Conservation (phyloP, 2,329 filamentous ascomycete genomes). For the Aureobasidium sp. region DNA sequence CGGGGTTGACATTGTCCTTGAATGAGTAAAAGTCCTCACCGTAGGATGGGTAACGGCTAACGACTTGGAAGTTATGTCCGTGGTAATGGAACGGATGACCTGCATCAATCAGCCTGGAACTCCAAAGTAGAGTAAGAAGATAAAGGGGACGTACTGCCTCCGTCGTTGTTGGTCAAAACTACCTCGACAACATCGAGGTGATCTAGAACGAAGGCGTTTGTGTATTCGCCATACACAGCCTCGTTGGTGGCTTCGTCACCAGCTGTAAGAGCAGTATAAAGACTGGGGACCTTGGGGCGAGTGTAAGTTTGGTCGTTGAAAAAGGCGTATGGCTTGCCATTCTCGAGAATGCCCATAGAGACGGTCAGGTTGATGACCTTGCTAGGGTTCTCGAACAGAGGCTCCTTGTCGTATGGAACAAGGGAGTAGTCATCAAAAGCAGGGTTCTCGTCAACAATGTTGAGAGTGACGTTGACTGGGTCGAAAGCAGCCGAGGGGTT, state of each 20-base stretch:
- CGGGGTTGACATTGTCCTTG: conserved; percentile 16
- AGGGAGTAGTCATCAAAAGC: conserved; percentile 69
- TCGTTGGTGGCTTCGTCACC: conserved; percentile 41
- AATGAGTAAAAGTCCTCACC: conserved; percentile 27
- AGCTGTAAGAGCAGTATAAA: conserved; percentile 68
- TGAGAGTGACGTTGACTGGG: conserved; percentile 40
- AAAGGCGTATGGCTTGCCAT: conserved; percentile 47
- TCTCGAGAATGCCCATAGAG: conserved; percentile 58
- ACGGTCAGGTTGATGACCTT: conserved; percentile 53
- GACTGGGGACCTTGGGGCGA: conserved; percentile 65
- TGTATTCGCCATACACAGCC: conserved; percentile 45
- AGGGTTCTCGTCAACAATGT: conserved; percentile 53
- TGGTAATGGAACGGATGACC: conserved; percentile 68
- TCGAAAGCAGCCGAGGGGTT: conserved; percentile 35
- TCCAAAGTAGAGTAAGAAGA: conserved; percentile 22
- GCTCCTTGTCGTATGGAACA: conserved; percentile 59
- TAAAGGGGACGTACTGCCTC: conserved; percentile 18
- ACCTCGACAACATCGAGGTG: conserved; percentile 64
- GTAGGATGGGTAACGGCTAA: conserved; percentile 27
- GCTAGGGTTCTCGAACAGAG: conserved; percentile 55
- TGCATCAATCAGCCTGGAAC: neutral
- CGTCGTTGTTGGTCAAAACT: conserved; percentile 69
- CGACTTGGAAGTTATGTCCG: conserved; percentile 64
- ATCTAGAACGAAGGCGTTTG: conserved; percentile 56
- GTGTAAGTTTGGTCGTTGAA: conserved; percentile 72